Evolutionary conservation across 208 protist species (phyloP), one percentile per base, ranked within the genome.

Genomic region (Trypanosoma grayi): DNA sequence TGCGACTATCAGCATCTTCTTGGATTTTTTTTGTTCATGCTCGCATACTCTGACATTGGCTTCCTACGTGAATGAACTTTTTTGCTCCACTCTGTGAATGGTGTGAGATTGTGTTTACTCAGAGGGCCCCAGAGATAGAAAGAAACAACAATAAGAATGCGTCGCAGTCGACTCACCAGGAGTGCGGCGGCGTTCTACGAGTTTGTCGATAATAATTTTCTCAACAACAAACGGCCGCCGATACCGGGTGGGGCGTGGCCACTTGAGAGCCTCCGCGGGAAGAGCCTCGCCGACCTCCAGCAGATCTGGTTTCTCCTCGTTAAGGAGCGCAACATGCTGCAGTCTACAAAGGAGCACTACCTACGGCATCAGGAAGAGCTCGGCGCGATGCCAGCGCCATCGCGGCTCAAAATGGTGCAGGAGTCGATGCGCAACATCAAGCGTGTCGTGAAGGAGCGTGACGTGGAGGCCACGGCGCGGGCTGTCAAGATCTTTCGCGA

Each of bases 301-400:
- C 85, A 93, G 64, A 84, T 98, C 36, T 98, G 94, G 92, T 87
- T 96, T 46, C 40, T 81, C 3, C 67, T 97, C 20, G 27, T 96
- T 39, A 97, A 94, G 72, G 94, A 98, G 73, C 82, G 87, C 66
- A 97, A 97, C 72, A 96, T 95, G 84, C 75, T 98, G 36, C 57
- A 61, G 50, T 88, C 83, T 14, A 80, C 73, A 41, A 88, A 89
- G 59, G 77, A 84, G 61, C 89, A 95, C 72, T 95, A 97, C 66
- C 72, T 93, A 33, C 75, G 75, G 55, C 92, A 97, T 54, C 84
- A 93, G 52, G 92, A 97, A 58, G 86, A 91, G 43, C 85, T 97
- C 20, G 92, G 92, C 6, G 87, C 87, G 45, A 87, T 97, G 78
- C 92, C 92, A 14, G 86, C 88, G 14, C 89, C 92, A 16, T 91